Percentiles rank a stretch among this genome's conserved stretches.
These are phyloP conservation scores for Cokeromyces recurvatus DNA, from an alignment of 371 early-diverging fungal species.

Conservation along the genomic window DNA sequence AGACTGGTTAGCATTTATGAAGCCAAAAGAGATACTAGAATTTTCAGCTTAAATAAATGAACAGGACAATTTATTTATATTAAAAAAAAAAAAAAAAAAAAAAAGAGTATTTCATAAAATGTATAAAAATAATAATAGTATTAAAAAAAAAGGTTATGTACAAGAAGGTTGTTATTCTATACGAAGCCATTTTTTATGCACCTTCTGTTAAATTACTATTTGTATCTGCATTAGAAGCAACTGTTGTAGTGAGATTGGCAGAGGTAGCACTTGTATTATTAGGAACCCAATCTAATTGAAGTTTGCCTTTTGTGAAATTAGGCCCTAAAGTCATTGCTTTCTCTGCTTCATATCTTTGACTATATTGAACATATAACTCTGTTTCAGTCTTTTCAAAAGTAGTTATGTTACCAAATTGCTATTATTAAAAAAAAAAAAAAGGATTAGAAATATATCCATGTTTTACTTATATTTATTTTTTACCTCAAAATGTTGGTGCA, in stretches of 20 bases:
- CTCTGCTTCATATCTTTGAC: constrained; percentile 42
- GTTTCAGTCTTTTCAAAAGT: constrained; percentile 23
- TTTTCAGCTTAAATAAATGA: constrained; percentile 15
- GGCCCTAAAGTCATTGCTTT: constrained; percentile 31
- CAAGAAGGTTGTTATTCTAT: too few relatives aligned
- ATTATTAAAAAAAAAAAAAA: not conserved
- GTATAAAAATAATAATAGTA: too few relatives aligned
- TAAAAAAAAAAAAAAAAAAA: not conserved
- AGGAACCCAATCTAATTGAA: constrained; percentile 19
- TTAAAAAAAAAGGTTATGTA: not conserved
- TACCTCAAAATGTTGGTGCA: constrained; percentile 64
- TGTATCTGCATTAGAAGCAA: too few relatives aligned
- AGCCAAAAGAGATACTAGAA: constrained; percentile 58
- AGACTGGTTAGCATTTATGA: constrained; percentile 94
- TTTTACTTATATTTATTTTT: not conserved
- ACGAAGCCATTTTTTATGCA: too few relatives aligned
- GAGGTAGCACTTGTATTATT: not conserved
- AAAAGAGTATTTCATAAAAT: too few relatives aligned
- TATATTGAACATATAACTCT: constrained; percentile 26
- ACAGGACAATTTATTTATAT: too few relatives aligned
- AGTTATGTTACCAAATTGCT: constrained; percentile 56
- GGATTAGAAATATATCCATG: not conserved
- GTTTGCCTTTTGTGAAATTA: constrained; percentile 18
- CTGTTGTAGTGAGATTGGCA: too few relatives aligned
- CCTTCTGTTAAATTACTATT: too few relatives aligned